Conservation (phyloP, 2,329 filamentous ascomycete genomes). For the Epichloe glyceriae region DNA sequence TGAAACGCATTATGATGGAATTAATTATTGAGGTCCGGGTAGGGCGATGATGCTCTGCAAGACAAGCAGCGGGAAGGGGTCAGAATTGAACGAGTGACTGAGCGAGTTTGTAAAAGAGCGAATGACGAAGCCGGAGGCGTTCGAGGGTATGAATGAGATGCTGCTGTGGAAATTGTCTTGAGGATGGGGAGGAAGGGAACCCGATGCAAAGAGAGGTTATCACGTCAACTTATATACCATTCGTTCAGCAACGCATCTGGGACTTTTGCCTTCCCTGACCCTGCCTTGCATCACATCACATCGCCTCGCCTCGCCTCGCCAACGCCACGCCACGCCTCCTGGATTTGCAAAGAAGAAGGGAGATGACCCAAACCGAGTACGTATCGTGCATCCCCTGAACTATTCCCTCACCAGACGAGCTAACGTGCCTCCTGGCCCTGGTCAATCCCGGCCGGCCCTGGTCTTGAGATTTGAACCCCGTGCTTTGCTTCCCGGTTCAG, state of each 20-base stretch:
- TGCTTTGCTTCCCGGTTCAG: too few relatives aligned
- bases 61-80: neutral
- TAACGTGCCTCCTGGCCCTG: too few relatives aligned
- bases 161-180: neutral
- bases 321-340: too few relatives aligned
- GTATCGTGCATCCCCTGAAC: too few relatives aligned
- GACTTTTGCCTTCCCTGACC: neutral
- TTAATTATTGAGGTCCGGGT: neutral
- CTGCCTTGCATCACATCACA: too few relatives aligned
- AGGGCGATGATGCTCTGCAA: neutral
- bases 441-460: too few relatives aligned
- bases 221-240: conserved; percentile 1
- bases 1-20: conserved; percentile 19
- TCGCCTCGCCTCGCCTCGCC: too few relatives aligned
- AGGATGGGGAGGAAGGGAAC: neutral
- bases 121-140: conserved; percentile 3
- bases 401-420: too few relatives aligned
- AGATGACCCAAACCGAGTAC: too few relatives aligned
- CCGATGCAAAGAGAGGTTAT: neutral
- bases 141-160: neutral
- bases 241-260: neutral
- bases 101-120: neutral
- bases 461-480: too few relatives aligned
- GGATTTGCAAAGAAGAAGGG: too few relatives aligned
- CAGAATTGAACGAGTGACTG: neutral